Base-by-base conservation (phyloP, 225 moss, liverwort and hornwort species). In the Asterella californica region DNA sequence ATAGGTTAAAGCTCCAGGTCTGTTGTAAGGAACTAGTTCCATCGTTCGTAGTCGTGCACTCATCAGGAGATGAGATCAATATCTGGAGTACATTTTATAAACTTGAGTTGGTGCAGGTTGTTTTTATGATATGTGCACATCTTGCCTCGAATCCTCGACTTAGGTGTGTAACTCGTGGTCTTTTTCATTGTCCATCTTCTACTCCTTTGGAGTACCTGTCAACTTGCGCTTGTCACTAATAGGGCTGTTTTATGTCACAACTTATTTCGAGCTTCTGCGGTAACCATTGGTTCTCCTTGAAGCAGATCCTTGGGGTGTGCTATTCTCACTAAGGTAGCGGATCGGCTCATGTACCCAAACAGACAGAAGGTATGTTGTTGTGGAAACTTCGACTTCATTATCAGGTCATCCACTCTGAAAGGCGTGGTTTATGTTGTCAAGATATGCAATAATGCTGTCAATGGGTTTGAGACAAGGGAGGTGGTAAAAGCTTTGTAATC, bases 121-220 rank as follows among this genome's bases (percentile, higher is more conserved):
- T 93, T 69, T 99, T 95, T 77, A 92, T 92, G 85, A 79, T 99
- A 76, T 95, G 92, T 90, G 93, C 92, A 67, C 90, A 91, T 87
- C 90, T 90, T 86, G 97, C 91, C 49, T 57, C 88, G 59, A 88
- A 89, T 84, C 82, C 88, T 34, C 84, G 82, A n/a, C 90, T 90
- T 60, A 94, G 94, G 96, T 96, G 49, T 77, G 82, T 54, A 36
- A 47, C 50, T n/a, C 18, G 9, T 2, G 1, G 18, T 47, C 46
- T 47, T 30, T n/a, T 30, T 10, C 0, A 11, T 48, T 46, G 42
- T 42, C 42, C 7, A 25, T 36, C 9, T 33, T 67, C 33, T 15
- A 33, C 27, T 24, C 11, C 71, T 18, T 30, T 14, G 27, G 15
- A 18, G 17, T 55, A 36, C 22, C 11, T 33, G 59, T 59, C 57